Evolutionary conservation across 139 green algal genomes (phyloP).

Genomic region (Chlorella vulgaris): DNA sequence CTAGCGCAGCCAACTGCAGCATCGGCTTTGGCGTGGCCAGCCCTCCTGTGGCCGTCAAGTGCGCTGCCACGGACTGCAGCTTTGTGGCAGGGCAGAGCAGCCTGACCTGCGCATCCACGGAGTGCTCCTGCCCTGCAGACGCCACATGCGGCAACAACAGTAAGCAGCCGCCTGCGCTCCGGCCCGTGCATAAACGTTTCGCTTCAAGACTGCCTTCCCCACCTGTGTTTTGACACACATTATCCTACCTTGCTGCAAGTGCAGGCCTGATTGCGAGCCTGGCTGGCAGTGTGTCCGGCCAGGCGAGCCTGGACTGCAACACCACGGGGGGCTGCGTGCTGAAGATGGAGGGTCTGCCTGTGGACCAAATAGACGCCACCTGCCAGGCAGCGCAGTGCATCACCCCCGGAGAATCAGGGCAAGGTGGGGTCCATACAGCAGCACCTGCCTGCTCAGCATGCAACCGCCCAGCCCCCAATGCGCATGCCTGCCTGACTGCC

Average conservation of each 20-base stretch:
- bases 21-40: conserved; percentile 2
- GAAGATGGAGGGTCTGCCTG: conserved; percentile 9
- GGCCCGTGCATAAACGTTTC: neutral
- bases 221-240: neutral
- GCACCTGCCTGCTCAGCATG: neutral
- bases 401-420: neutral
- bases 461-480: neutral
- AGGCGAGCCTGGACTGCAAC: conserved; percentile 18
- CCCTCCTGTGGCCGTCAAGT: conserved; percentile 14
- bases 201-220: neutral
- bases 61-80: conserved; percentile 17
- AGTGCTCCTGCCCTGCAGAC: conserved; percentile 22
- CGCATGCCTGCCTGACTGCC: neutral
- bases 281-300: conserved; percentile 11
- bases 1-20: conserved; percentile 1
- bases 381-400: conserved; percentile 29
- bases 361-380: conserved; percentile 21
- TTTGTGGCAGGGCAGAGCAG: neutral
- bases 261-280: conserved; percentile 32
- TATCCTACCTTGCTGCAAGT: neutral
- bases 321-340: conserved; percentile 12
- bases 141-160: conserved; percentile 15
- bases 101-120: conserved; percentile 20
- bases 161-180: neutral
- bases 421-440: neutral